Evolutionary conservation across 148 eudicot genomes (phyloP).

Genomic region (Chenopodium formosanum): DNA sequence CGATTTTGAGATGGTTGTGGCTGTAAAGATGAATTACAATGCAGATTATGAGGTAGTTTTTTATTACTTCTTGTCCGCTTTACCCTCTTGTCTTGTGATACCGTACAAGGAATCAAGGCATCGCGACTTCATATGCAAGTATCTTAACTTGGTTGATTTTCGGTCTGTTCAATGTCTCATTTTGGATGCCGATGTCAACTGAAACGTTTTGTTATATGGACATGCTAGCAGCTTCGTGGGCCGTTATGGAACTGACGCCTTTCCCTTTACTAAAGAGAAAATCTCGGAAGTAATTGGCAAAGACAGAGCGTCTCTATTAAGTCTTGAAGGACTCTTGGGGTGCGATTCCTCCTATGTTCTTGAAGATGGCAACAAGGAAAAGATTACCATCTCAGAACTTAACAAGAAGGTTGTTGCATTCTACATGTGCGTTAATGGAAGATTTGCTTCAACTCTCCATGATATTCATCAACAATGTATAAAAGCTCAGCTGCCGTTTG

Average conservation of each 20-base stretch:
- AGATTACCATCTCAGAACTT: neutral
- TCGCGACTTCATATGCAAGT: neutral
- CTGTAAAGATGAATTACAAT: neutral
- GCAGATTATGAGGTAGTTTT: neutral
- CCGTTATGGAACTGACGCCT: neutral
- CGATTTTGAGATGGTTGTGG: conserved; percentile 2
- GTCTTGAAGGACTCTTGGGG: neutral
- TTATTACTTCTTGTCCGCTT: neutral
- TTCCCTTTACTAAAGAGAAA: conserved; percentile 1
- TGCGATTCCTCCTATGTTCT: neutral
- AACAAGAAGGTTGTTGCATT: neutral
- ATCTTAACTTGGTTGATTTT: neutral
- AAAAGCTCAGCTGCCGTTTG: neutral
- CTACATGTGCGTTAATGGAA: neutral
- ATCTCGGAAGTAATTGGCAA: neutral
- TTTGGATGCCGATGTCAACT: neutral
- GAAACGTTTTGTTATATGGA: neutral
- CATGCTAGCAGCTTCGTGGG: neutral
- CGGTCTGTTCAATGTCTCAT: neutral
- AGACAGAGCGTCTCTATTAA: too few relatives aligned
- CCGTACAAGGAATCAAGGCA: neutral
- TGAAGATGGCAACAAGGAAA: neutral
- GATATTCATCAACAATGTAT: neutral
- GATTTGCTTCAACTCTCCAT: neutral
- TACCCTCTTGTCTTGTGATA: neutral